Conservation (phyloP, 495 filamentous ascomycete genomes). For the Umbilicaria muhlenbergii region DNA sequence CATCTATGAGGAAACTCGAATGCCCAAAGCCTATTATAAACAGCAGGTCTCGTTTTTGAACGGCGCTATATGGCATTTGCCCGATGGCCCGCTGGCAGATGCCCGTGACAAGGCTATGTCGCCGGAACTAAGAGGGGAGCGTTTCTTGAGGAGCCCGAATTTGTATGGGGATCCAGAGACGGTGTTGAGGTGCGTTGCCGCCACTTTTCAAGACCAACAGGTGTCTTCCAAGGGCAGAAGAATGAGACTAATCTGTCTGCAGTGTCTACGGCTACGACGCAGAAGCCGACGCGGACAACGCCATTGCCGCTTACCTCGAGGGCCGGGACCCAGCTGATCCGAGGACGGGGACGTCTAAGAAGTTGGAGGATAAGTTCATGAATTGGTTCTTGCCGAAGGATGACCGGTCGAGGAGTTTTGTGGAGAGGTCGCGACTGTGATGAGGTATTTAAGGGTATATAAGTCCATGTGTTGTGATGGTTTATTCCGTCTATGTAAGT, state of each 20-base stretch:
- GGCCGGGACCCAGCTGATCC: constrained; percentile 4
- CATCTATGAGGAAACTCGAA: constrained; percentile 18
- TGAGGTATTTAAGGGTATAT: too few species aligned
- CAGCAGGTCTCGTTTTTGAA: constrained; percentile 24
- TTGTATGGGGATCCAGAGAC: constrained; percentile 14
- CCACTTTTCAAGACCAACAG: too few species aligned
- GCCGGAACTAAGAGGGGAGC: constrained; percentile 17
- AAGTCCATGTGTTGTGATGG: too few species aligned
- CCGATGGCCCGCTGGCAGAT: constrained; percentile 27
- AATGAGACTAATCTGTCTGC: too few species aligned
- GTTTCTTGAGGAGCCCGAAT: constrained; percentile 13
- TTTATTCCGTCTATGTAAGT: too few species aligned
- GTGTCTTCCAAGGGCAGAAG: too few species aligned
- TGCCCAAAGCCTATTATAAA: constrained; percentile 16
- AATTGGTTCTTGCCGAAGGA: constrained; percentile 17
- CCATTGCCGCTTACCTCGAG: constrained; percentile 8
- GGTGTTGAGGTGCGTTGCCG: constrained; percentile 11
- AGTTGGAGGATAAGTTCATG: constrained; percentile 14
- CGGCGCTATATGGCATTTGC: constrained; percentile 29
- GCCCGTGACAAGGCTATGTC: constrained; percentile 28
- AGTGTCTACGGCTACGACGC: constrained; percentile 17
- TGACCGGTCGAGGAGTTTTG: too few species aligned
- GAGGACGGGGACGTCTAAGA: constrained; percentile 7
- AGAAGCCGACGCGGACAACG: constrained; percentile 13
- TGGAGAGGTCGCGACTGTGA: too few species aligned